Conservation (phyloP, 2,329 filamentous ascomycete genomes). For the Fusarium citri region DNA sequence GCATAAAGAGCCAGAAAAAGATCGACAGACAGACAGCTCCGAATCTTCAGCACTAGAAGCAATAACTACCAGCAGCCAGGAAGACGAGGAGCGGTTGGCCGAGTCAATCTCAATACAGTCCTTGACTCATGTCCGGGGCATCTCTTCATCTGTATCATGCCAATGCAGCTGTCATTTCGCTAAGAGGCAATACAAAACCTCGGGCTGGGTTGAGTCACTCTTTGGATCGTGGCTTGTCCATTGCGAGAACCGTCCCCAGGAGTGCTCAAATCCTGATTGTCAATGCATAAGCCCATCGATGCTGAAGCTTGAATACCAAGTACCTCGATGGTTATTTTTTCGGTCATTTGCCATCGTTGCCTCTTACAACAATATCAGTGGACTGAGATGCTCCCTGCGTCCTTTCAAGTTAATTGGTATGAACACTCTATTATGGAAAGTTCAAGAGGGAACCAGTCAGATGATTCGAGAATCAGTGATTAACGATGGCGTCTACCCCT, state of each 20-base stretch:
- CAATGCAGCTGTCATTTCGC: conserved; percentile 22
- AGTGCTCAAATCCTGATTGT: conserved; percentile 7
- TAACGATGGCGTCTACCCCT: neutral
- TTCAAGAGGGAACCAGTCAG: neutral
- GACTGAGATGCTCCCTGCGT: conserved; percentile 11
- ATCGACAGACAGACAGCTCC: neutral
- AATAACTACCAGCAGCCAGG: fast-evolving
- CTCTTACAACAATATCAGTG: conserved; percentile 2
- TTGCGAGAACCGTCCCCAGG: neutral
- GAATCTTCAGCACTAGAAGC: too few relatives aligned
- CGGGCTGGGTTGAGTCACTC: conserved; percentile 11
- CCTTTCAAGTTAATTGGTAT: neutral
- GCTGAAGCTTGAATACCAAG: conserved; percentile 14
- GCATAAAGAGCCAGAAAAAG: fast-evolving
- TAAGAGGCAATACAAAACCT: neutral
- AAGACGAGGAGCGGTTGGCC: fast-evolving
- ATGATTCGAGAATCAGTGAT: neutral
- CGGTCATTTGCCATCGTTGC: neutral
- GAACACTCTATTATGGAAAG: fast-evolving
- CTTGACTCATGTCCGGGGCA: fast-evolving
- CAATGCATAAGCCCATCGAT: fast-evolving
- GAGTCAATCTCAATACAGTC: neutral
- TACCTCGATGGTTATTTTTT: conserved; percentile 24
- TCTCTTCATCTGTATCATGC: neutral
- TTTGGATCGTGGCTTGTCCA: conserved; percentile 24